phyloP scores from a whole-genome alignment of 2,329 filamentous ascomycete genomes.

The Hyphodiscus sp. region DNA sequence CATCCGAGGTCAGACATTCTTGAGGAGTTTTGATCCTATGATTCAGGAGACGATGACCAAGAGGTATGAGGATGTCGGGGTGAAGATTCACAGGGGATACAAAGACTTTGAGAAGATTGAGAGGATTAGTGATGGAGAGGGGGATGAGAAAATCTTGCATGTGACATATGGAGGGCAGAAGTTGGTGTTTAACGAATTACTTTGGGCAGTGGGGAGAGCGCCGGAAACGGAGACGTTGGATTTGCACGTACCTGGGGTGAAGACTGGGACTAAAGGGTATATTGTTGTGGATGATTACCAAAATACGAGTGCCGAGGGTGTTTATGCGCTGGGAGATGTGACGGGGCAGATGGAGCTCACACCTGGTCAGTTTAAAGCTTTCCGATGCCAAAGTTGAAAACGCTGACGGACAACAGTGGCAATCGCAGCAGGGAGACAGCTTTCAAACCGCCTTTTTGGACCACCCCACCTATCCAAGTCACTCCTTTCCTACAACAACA shows the following conservation, averaged over 20 bases:
- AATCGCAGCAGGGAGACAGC: constrained; percentile 43
- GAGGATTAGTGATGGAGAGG: constrained; percentile 18
- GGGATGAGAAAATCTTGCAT: constrained; percentile 39
- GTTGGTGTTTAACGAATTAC: constrained; percentile 40
- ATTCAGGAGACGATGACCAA: constrained; percentile 44
- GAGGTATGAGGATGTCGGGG: constrained; percentile 41
- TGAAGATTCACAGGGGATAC: constrained; percentile 41
- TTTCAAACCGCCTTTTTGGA: constrained; percentile 44
- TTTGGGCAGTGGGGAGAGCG: constrained; percentile 43
- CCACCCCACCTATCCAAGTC: constrained; percentile 36
- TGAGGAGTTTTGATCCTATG: constrained; percentile 47
- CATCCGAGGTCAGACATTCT: constrained; percentile 40
- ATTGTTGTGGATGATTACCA: constrained; percentile 43
- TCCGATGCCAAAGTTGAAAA: too few species aligned
- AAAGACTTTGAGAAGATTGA: constrained; percentile 41
- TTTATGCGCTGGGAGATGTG: constrained; percentile 45
- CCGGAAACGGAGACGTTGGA: constrained; percentile 39
- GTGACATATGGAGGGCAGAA: constrained; percentile 36
- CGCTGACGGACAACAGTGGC: constrained; percentile 32
- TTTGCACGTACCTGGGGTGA: constrained; percentile 36
- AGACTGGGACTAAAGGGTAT: constrained; percentile 34
- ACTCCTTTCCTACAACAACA: constrained; percentile 42
- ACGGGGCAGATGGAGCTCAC: constrained; percentile 45
- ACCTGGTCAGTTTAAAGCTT: constrained; percentile 32
- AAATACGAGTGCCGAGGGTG: constrained; percentile 39